Conservation (phyloP, 768 basidiomycete genomes). For the Leccinum variicolor region DNA sequence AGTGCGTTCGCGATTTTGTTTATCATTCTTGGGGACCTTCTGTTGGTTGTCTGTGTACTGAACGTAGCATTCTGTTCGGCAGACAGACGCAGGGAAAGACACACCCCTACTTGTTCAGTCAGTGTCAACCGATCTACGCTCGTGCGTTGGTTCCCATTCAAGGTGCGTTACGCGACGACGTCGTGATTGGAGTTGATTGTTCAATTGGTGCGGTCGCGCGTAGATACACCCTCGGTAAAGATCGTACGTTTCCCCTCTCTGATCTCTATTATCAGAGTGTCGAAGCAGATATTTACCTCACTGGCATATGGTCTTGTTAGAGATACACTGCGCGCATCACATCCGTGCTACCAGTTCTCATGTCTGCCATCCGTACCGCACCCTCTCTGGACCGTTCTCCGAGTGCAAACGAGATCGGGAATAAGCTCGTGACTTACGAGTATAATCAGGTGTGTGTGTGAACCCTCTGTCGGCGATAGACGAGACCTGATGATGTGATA, state of each 20-base stretch:
- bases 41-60: not conserved
- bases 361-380: slow-evolving; percentile 79
- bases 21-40: not conserved
- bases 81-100: slow-evolving; percentile 88
- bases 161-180: slow-evolving; percentile 36
- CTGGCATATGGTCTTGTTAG: slow-evolving; percentile 27
- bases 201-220: not conserved
- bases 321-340: slow-evolving; percentile 75
- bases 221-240: slow-evolving; percentile 85
- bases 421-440: slow-evolving; percentile 65
- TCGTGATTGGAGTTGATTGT: not conserved
- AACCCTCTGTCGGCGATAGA: not conserved
- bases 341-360: slow-evolving; percentile 75
- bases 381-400: slow-evolving; percentile 70
- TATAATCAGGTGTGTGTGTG: slow-evolving; percentile 65
- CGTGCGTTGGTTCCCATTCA: slow-evolving; percentile 77
- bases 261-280: not conserved
- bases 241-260: slow-evolving; percentile 46
- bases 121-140: slow-evolving; percentile 90
- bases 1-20: slow-evolving; percentile 38
- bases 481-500: not conserved
- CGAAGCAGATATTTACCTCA: not conserved
- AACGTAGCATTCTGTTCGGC: not conserved
- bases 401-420: slow-evolving; percentile 64
- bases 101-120: slow-evolving; percentile 89